These are phyloP conservation scores for Sophora flavescens DNA, from an alignment of 306 rosid species.

Conservation along the genomic window DNA sequence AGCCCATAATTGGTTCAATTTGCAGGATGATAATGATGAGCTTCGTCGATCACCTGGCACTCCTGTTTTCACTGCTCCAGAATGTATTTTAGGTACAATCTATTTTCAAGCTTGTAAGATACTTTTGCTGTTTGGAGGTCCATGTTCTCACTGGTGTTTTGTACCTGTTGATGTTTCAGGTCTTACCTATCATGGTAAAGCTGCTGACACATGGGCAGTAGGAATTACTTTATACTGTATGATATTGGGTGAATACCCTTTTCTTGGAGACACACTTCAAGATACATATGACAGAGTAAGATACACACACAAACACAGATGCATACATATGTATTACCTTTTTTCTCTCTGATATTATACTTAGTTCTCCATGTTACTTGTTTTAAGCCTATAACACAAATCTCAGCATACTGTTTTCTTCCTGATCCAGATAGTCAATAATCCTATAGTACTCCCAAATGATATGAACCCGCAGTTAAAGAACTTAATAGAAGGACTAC, in stretches of 20 bases:
- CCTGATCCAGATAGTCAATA: constrained; percentile 80
- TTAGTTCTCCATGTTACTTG: constrained; percentile 20
- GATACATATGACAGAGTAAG: constrained; percentile 95
- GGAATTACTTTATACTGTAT: constrained; percentile 96
- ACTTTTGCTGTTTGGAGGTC: not conserved
- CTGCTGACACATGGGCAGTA: constrained; percentile 97
- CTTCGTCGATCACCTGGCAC: constrained; percentile 99
- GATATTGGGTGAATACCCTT: constrained; percentile 89
- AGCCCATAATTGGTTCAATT: constrained; percentile 33
- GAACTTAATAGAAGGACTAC: constrained; percentile 83
- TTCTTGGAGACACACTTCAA: constrained; percentile 97
- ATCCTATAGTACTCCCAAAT: constrained; percentile 74
- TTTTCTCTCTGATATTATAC: constrained; percentile 23
- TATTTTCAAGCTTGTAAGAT: constrained; percentile 32
- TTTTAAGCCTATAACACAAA: constrained; percentile 29
- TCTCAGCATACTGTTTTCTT: constrained; percentile 31
- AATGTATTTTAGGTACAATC: constrained; percentile 83
- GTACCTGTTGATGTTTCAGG: constrained; percentile 52
- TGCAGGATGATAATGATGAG: constrained; percentile 91
- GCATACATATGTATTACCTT: not conserved
- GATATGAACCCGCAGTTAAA: constrained; percentile 74
- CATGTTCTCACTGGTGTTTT: constrained; percentile 34
- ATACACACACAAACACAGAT: not conserved
- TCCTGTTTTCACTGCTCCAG: constrained; percentile 99
- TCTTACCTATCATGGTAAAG: constrained; percentile 81